Evolutionary conservation across 768 basidiomycete species (phyloP), one percentile per base, ranked within the genome.

Genomic region (Lentinula edodes): DNA sequence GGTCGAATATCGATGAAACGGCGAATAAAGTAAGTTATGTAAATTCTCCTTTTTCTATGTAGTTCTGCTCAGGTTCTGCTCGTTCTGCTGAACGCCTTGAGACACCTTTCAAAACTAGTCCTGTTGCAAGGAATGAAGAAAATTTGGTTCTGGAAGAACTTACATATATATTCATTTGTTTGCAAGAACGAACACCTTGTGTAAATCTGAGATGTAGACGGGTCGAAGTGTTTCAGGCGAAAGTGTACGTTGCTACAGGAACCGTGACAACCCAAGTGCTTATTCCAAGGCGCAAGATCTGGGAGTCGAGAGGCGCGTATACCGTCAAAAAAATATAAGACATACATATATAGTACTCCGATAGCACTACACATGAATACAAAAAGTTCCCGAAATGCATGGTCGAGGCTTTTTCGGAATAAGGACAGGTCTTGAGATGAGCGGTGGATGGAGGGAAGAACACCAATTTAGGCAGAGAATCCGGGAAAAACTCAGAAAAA

Each of bases 171-270:
- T 43, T 16, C 32, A 20, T 8, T 18, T 38, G 4, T 54, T 9
- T 38, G 12, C 6, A n/a, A 16, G 9, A 28, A 35, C 16, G 38
- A 54, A 54, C 18, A 23, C 51, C 18, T 52, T 52, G 35, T 39
- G 53, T 41, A n/a, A 54, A 54, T 54, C 53, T 54, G 0, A 54
- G 53, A 54, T 54, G 38, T 41, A 18, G 15, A 54, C 53, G 53
- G 53, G 53, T 54, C 53, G 18, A 54, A 23, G 41, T 32, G 45
- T 59, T 59, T 46, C 58, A 60, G 48, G 45, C 28, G 64, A 55
- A 64, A 64, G 65, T 35, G 18, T 52, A 52, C 62, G 66, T 67
- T 67, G 64, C 64, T 61, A 65, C 32, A 58, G 64, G 61, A 65
- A 65, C 66, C 51, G 28, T 32, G 51, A 52, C 46, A 48, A 48